These are phyloP conservation scores for Cystofilobasidium bisporidii DNA, from an alignment of 768 basidiomycete species.

Conservation along the genomic window DNA sequence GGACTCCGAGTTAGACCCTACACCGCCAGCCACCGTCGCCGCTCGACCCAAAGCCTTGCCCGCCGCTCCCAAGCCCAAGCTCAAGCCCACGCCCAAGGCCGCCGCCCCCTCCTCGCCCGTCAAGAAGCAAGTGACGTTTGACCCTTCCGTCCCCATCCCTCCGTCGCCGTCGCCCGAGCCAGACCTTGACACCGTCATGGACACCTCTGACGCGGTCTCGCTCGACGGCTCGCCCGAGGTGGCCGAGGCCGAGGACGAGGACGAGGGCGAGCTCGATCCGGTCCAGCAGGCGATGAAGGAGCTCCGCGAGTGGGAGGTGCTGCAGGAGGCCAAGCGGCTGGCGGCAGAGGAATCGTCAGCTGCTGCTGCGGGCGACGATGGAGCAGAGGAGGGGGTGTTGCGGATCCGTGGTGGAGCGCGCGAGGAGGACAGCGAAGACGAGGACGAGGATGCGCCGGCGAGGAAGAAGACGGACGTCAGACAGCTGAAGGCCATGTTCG, in stretches of 20 bases:
- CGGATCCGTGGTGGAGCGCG: slow-evolving; percentile 17
- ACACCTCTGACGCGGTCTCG: slow-evolving; percentile 2
- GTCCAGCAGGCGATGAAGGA: slow-evolving; percentile 24
- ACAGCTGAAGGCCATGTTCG: slow-evolving; percentile 33
- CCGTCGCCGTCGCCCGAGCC: slow-evolving; percentile 4
- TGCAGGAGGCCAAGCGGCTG: slow-evolving; percentile 6
- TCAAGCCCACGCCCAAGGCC: neutral
- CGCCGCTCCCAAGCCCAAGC: too few species aligned
- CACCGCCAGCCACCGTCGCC: neutral
- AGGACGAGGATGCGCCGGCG: slow-evolving; percentile 36
- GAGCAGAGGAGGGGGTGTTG: slow-evolving; percentile 9
- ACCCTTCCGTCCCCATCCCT: slow-evolving; percentile 5
- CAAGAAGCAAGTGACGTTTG: slow-evolving; percentile 20
- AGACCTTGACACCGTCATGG: slow-evolving; percentile 1
- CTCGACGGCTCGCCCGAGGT: neutral
- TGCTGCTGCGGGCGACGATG: neutral
- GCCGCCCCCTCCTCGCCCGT: neutral
- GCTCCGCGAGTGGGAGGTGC: slow-evolving; percentile 21
- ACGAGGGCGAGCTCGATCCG: slow-evolving; percentile 25
- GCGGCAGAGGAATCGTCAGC: neutral
- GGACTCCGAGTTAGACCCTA: neutral
- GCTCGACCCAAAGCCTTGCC: too few species aligned
- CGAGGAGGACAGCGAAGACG: neutral
- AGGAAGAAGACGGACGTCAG: slow-evolving; percentile 49
- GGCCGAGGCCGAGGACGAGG: slow-evolving; percentile 14